phyloP scores from a whole-genome alignment of 140 eudicot species.

The Erigeron philadelphicus region DNA sequence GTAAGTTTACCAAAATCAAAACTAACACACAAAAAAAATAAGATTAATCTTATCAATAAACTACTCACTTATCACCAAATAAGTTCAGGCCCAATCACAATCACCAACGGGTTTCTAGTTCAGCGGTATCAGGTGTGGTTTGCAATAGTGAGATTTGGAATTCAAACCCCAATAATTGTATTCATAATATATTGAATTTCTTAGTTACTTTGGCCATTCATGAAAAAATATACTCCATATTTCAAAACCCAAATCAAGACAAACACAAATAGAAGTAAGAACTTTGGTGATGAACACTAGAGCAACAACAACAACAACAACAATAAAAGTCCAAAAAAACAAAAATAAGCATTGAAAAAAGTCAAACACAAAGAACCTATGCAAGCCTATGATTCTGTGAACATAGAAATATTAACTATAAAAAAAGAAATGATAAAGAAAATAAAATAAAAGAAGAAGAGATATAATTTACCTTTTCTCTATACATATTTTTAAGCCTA shows the following conservation, averaged over 20 bases:
- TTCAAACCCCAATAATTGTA: no score
- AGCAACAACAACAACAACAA: background rate
- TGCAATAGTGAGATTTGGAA: no score
- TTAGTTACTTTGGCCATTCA: no score
- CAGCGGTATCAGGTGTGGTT: no score
- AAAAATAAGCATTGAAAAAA: conserved; percentile 1
- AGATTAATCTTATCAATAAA: background rate
- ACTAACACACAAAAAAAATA: background rate
- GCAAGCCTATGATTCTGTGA: background rate
- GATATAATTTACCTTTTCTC: conserved; percentile 64
- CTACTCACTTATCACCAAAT: no score
- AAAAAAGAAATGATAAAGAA: conserved; percentile 1
- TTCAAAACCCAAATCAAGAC: conserved; percentile 17
- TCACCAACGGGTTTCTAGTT: no score
- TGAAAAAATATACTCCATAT: background rate
- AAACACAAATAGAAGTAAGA: background rate
- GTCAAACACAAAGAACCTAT: background rate
- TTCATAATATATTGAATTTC: no score
- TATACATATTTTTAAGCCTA: conserved; percentile 61
- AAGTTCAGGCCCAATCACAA: no score
- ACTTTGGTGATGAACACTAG: background rate
- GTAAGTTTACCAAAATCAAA: conserved; percentile 1
- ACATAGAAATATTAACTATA: background rate
- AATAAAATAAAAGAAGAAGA: no score
- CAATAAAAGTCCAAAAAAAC: background rate